phyloP scores from a whole-genome alignment of 2,329 filamentous ascomycete genomes.

The Fusarium euwallaceae region DNA sequence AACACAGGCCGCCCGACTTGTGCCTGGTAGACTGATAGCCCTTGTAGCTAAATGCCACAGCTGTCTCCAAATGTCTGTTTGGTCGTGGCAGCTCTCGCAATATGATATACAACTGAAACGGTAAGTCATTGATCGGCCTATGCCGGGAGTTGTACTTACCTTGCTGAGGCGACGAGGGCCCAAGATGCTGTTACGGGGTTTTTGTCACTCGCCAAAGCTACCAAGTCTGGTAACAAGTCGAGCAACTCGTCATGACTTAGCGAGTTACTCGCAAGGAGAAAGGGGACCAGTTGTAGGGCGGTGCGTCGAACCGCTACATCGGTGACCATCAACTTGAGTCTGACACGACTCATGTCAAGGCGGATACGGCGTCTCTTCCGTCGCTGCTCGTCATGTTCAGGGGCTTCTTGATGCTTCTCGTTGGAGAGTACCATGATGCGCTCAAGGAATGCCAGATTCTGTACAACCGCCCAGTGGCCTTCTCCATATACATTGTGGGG shows the following conservation, averaged over 20 bases:
- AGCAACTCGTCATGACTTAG: constrained; percentile 65
- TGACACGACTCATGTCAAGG: constrained; percentile 60
- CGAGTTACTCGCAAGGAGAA: constrained; percentile 63
- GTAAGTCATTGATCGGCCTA: constrained; percentile 36
- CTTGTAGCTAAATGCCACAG: constrained; percentile 82
- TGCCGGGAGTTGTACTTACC: constrained; percentile 63
- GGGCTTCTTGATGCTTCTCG: constrained; percentile 38
- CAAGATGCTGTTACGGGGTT: constrained; percentile 77
- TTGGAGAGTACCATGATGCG: constrained; percentile 55
- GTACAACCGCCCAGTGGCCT: constrained; percentile 71
- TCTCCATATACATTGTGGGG: constrained; percentile 68
- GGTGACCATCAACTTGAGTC: constrained; percentile 61
- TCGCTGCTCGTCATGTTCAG: constrained; percentile 59
- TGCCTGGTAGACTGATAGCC: constrained; percentile 76
- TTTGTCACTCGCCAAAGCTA: constrained; percentile 76
- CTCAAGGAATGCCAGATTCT: constrained; percentile 71
- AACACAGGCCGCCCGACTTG: constrained; percentile 82
- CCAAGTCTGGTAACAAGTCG: constrained; percentile 70
- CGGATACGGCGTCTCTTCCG: constrained; percentile 65
- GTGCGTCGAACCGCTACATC: constrained; percentile 62
- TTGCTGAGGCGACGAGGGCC: constrained; percentile 86
- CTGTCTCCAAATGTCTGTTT: constrained; percentile 72
- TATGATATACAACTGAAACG: constrained; percentile 49
- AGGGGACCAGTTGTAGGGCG: constrained; percentile 70
- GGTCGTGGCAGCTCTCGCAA: constrained; percentile 51